A percentile compares a stretch with the other conserved stretches of the same genome.
These are phyloP conservation scores for Alternaria arbusti DNA, from an alignment of 2,329 filamentous ascomycete genomes.

Conservation along the genomic window DNA sequence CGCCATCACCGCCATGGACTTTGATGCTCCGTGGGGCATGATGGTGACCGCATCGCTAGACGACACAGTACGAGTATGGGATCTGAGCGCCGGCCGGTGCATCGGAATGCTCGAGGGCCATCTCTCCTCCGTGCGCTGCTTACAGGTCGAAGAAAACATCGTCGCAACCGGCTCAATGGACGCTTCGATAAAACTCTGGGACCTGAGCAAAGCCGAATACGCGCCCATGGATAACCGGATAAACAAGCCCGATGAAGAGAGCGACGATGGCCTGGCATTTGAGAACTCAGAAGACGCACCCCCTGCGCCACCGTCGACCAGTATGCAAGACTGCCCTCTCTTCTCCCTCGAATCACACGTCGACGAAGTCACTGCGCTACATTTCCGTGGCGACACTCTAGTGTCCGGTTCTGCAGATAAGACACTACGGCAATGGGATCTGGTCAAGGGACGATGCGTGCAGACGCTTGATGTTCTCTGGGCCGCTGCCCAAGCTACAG, in stretches of 20 bases:
- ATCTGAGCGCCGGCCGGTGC: slow-evolving; percentile 89
- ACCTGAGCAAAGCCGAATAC: slow-evolving; percentile 87
- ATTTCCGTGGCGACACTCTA: slow-evolving; percentile 86
- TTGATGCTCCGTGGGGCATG: slow-evolving; percentile 95
- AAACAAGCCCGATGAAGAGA: slow-evolving; percentile 52
- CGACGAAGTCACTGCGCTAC: slow-evolving; percentile 90
- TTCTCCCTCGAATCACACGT: slow-evolving; percentile 89
- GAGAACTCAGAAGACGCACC: slow-evolving; percentile 75
- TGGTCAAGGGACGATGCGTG: slow-evolving; percentile 95
- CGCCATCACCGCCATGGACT: slow-evolving; percentile 87
- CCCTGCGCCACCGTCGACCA: slow-evolving; percentile 70
- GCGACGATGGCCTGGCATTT: slow-evolving; percentile 69
- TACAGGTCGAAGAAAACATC: slow-evolving; percentile 96
- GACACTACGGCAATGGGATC: slow-evolving; percentile 95
- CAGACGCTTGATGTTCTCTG: slow-evolving; percentile 98
- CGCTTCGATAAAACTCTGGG: slow-evolving; percentile 93
- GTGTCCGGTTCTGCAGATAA: slow-evolving; percentile 98
- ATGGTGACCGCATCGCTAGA: slow-evolving; percentile 92
- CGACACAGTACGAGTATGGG: slow-evolving; percentile 95
- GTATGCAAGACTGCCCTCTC: slow-evolving; percentile 88
- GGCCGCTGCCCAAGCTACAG: slow-evolving; percentile 87
- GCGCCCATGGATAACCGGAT: slow-evolving; percentile 68
- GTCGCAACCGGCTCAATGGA: slow-evolving; percentile 94
- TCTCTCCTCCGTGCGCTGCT: slow-evolving; percentile 86
- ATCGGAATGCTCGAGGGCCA: slow-evolving; percentile 93